phyloP scores from a whole-genome alignment of 768 basidiomycete genomes.

The Lanmaoa rubissima region DNA sequence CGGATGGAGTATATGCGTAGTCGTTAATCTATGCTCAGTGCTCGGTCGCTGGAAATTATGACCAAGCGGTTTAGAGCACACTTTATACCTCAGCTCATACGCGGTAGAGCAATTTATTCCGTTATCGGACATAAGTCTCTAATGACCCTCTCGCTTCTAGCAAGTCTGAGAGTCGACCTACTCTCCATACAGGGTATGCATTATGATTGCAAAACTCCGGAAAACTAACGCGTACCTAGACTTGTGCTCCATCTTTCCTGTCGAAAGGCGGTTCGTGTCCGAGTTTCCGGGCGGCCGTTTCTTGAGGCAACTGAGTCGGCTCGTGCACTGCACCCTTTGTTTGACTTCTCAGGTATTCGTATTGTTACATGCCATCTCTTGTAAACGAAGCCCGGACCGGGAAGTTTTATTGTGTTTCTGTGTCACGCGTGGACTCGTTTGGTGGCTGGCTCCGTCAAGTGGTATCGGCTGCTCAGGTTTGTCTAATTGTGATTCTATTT shows the following conservation, averaged over 20 bases:
- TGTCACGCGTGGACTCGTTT: slow-evolving; percentile 29
- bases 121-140: background rate
- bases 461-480: slow-evolving; percentile 37
- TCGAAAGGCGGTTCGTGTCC: slow-evolving; percentile 27
- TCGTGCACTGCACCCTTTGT: slow-evolving; percentile 23
- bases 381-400: slow-evolving; percentile 26
- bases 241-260: slow-evolving; percentile 13
- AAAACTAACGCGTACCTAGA: slow-evolving; percentile 11
- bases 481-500: background rate
- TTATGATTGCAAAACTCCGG: background rate
- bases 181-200: slow-evolving; percentile 21
- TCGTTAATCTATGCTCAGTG: slow-evolving; percentile 13
- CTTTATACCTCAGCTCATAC: slow-evolving; percentile 40
- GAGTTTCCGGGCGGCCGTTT: slow-evolving; percentile 37
- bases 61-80: slow-evolving; percentile 35
- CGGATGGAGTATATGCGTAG: background rate
- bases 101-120: slow-evolving; percentile 25
- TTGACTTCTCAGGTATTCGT: slow-evolving; percentile 28
- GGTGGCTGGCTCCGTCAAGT: slow-evolving; percentile 35
- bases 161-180: slow-evolving; percentile 25
- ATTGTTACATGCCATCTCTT: slow-evolving; percentile 16
- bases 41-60: slow-evolving; percentile 19
- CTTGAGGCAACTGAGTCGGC: slow-evolving; percentile 24
- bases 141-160: slow-evolving; percentile 12
- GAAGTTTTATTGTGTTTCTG: slow-evolving; percentile 29